Percentiles rank a stretch among this genome's conserved stretches.
phyloP scores from a whole-genome alignment of 192 early-diverging fungal genomes.

The Entophlyctis luteolus region DNA sequence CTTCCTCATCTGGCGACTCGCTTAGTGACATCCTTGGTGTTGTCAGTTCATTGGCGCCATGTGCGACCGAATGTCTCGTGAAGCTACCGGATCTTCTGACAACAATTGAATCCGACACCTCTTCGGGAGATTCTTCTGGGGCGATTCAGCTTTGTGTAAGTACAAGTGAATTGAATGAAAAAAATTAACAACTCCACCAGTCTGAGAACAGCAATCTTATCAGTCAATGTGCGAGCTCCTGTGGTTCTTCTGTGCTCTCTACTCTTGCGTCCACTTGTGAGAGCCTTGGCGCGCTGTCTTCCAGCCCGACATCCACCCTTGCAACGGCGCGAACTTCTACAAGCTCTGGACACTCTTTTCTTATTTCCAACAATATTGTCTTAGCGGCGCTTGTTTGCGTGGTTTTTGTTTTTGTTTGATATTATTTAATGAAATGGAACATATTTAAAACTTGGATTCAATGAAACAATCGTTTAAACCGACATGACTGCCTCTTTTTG shows the following conservation, averaged over 20 bases:
- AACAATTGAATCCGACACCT: not conserved
- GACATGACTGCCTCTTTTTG: too few relatives aligned
- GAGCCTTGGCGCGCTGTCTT: not conserved
- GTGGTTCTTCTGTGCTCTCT: not conserved
- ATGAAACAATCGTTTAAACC: not conserved
- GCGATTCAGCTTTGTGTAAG: conserved; percentile 16
- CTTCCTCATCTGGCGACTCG: too few relatives aligned
- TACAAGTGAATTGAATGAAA: not conserved
- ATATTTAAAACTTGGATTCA: too few relatives aligned
- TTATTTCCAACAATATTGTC: not conserved
- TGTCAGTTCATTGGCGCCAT: conserved; percentile 1
- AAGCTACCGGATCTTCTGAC: not conserved
- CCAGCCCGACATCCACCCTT: not conserved
- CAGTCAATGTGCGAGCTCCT: not conserved
- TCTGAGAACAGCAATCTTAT: conserved; percentile 1
- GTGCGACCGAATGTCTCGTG: conserved; percentile 4
- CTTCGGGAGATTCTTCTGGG: not conserved
- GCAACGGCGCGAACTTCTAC: not conserved
- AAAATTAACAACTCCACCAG: not conserved
- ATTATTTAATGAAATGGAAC: not conserved
- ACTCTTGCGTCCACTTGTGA: not conserved
- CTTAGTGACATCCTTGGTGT: not conserved
- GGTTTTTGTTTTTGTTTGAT: not conserved
- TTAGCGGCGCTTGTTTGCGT: not conserved
- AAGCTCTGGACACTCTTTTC: not conserved